Evolutionary conservation across 257 asterid species (phyloP), one percentile per base, ranked within the genome.

Genomic region (Haberlea rhodopensis): DNA sequence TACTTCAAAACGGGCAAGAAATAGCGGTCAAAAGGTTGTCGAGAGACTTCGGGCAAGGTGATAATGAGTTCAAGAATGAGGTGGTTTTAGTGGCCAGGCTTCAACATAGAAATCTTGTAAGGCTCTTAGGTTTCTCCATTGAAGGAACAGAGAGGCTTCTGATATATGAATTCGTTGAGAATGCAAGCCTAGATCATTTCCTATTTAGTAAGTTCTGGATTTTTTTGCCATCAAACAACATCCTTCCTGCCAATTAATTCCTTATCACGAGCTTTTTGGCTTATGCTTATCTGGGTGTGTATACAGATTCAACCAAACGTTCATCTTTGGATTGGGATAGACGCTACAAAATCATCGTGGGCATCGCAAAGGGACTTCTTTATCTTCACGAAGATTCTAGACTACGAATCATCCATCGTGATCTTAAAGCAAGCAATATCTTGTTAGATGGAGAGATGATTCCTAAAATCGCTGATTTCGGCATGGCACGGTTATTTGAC

Each of bases 341-440:
- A 23, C 67, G 81, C 8, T 72, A 63, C 63, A 76, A 76, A 23
- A 76, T 76, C 19, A 72, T 76, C 10, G 72, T 49, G 31, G 75
- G 77, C 23, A 59, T 67, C 28, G 72, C 70, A 2, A 61, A 45
- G 19, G 81, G 70, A 18, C 67, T 76, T 48, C 72, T 72, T 60
- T 72, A 76, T 32, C 72, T 76, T 21, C 78, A 72, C 2, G 78
- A 76, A 53, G 81, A 64, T 49, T 72, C 71, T 18, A 78, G 70
- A 3, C 20, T 68, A 11, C 60, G 53, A 48, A 68, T 76, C 4
- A 40, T 40, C 13, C 48, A 40, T 9, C 21, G 73, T 0, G 75
- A 71, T 75, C 80, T 70, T 24, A 75, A 76, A 71, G 71, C 71
- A 5, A 71, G 71, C 16, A 71, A 76, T 37, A 37, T 71, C 15